phyloP scores from a whole-genome alignment of 75 land plant genomes.

The Gnetum montanum region DNA sequence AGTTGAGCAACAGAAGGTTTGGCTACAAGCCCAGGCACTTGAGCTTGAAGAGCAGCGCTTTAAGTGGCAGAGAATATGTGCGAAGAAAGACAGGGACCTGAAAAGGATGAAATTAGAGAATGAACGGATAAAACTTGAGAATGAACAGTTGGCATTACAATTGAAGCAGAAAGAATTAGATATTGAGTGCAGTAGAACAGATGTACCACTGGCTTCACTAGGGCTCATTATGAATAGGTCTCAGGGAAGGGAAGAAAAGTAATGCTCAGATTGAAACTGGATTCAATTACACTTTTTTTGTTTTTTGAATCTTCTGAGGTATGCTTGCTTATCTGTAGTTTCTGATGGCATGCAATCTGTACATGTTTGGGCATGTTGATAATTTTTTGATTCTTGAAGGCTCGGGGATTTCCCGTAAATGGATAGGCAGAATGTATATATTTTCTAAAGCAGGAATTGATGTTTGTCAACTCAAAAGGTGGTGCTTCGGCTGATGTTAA shows the following conservation, averaged over 20 bases:
- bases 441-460: too few relatives aligned
- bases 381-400: too few relatives aligned
- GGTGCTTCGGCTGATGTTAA: too few relatives aligned
- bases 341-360: too few relatives aligned
- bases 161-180: slow-evolving; percentile 53
- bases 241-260: neutral
- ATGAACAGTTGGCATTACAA: slow-evolving; percentile 36
- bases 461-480: too few relatives aligned
- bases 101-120: slow-evolving; percentile 51
- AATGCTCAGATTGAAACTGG: too few relatives aligned
- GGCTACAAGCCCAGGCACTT: slow-evolving; percentile 28
- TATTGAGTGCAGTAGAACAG: slow-evolving; percentile 14
- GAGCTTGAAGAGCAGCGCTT: slow-evolving; percentile 54
- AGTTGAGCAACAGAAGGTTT: slow-evolving; percentile 36
- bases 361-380: too few relatives aligned
- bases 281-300: too few relatives aligned
- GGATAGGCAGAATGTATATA: too few relatives aligned
- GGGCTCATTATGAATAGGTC: neutral
- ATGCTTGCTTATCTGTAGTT: too few relatives aligned
- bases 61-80: slow-evolving; percentile 51
- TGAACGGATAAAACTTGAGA: slow-evolving; percentile 49
- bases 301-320: too few relatives aligned
- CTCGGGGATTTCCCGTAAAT: too few relatives aligned
- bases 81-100: slow-evolving; percentile 65
- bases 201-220: slow-evolving; percentile 15